Evolutionary conservation across 306 rosid species (phyloP), one percentile per base, ranked within the genome.

Genomic region (Mimosa pudica): DNA sequence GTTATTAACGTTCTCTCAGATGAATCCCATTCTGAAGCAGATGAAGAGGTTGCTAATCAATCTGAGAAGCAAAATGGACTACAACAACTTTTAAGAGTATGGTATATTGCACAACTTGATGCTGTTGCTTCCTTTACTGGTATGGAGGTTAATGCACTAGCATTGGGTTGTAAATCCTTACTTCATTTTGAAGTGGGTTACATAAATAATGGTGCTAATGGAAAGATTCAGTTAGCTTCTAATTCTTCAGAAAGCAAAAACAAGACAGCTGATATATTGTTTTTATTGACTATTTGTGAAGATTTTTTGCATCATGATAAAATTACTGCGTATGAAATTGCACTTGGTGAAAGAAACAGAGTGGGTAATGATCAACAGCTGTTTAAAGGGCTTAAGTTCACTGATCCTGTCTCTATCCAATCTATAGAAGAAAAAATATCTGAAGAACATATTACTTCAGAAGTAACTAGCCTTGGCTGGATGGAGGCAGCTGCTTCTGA

Each of bases 401-500:
- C 90, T 42, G 94, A 88, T 64, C 97, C 97, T 35, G 82, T 89
- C 41, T 83, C 90, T 82, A 77, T 91, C 77, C 65, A 76, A 74
- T 82, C 88, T 79, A 83, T 77, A 62, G 88, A 88, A 82, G 92
- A 92, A 72, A 88, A 81, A 72, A 71, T 79, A 54, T 79, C 81
- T 49, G 88, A 80, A 70, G 84, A 82, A 71, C 82, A 64, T 12
- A 32, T 80, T 67, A 79, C 61, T 84, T 85, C 90, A 82, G 88
- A 92, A 87, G 64, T 87, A 85, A 86, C 93, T 82, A 87, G 86
- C 74, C 89, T 94, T 81, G 89, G 88, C 79, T 92, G 93, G 97
- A 89, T 87, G 91, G 92, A 88, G 76, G 84, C 84, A 78, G 48
- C 88, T 83, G 88, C 89, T 72, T 90, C 91, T 78, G 97, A 92